Evolutionary conservation across 345 rosid species (phyloP).

Genomic region (Lepidium africanum): DNA sequence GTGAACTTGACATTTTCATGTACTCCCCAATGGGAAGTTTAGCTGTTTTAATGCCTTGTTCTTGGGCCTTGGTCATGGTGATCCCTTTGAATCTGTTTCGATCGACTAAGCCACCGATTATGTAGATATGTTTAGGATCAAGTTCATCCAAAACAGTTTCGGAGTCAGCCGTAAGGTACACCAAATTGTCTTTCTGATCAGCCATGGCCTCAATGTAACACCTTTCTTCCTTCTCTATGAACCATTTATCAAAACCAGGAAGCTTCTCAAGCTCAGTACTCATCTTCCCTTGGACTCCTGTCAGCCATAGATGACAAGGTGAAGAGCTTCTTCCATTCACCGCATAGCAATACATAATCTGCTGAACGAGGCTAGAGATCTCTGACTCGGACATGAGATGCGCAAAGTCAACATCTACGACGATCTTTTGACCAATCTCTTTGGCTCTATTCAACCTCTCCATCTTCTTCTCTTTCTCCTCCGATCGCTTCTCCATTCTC

Average conservation of each 20-base stretch:
- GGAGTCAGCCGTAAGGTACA: conserved; percentile 85
- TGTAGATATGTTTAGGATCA: conserved; percentile 50
- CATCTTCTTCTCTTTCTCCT: conserved; percentile 58
- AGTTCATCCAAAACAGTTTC: conserved; percentile 67
- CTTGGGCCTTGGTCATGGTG: conserved; percentile 83
- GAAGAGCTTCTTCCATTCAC: conserved; percentile 54
- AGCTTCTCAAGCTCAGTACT: conserved; percentile 57
- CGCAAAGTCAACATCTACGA: conserved; percentile 75
- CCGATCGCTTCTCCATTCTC: conserved; percentile 67
- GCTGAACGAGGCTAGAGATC: conserved; percentile 87
- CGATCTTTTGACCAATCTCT: conserved; percentile 57
- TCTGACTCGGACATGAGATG: conserved; percentile 70
- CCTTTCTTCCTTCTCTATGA: conserved; percentile 68
- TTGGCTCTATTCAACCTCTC: conserved; percentile 54
- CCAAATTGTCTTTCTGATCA: conserved; percentile 57
- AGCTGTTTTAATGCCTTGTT: conserved; percentile 83
- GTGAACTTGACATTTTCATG: conserved; percentile 93
- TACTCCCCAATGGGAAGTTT: conserved; percentile 79
- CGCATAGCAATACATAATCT: conserved; percentile 95
- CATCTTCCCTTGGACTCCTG: conserved; percentile 70
- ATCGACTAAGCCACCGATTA: conserved; percentile 86
- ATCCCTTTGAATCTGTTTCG: conserved; percentile 92
- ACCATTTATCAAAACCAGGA: conserved; percentile 89
- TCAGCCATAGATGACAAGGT: conserved; percentile 84
- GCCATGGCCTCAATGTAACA: conserved; percentile 68